Conservation (phyloP, 306 rosid genomes). For the Datisca glomerata region DNA sequence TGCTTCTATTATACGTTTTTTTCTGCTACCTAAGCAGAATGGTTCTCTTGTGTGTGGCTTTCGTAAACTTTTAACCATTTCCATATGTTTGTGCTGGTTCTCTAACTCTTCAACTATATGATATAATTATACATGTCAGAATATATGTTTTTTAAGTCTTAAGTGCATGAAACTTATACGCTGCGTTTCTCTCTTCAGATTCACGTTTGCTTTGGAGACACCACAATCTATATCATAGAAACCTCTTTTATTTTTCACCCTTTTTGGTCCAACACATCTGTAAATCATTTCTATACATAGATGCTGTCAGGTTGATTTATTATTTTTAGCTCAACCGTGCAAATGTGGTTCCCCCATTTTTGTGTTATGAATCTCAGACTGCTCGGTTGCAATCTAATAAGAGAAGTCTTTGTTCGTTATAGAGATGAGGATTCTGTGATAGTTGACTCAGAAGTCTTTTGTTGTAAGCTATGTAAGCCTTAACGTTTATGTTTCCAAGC, state of each 20-base stretch:
- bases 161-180: neutral
- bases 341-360: slow-evolving; percentile 25
- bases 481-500: too few species aligned
- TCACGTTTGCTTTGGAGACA: slow-evolving; percentile 4
- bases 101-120: neutral
- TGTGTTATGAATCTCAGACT: slow-evolving; percentile 23
- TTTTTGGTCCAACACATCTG: slow-evolving; percentile 1
- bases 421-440: slow-evolving; percentile 10
- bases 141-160: neutral
- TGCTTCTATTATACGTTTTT: slow-evolving; percentile 4
- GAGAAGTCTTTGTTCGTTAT: slow-evolving; percentile 7
- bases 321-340: slow-evolving; percentile 26
- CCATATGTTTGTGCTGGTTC: neutral
- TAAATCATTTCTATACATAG: slow-evolving; percentile 3
- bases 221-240: neutral
- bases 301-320: slow-evolving; percentile 17
- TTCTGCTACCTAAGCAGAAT: neutral
- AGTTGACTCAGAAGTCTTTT: slow-evolving; percentile 13
- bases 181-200: slow-evolving; percentile 17
- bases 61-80: neutral
- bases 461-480: too few species aligned
- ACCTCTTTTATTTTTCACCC: neutral
- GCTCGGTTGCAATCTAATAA: slow-evolving; percentile 41
- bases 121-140: neutral
- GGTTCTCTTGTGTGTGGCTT: neutral